Base-by-base conservation (phyloP, 768 basidiomycete genomes). In the Paxillus ammoniavirescens region DNA sequence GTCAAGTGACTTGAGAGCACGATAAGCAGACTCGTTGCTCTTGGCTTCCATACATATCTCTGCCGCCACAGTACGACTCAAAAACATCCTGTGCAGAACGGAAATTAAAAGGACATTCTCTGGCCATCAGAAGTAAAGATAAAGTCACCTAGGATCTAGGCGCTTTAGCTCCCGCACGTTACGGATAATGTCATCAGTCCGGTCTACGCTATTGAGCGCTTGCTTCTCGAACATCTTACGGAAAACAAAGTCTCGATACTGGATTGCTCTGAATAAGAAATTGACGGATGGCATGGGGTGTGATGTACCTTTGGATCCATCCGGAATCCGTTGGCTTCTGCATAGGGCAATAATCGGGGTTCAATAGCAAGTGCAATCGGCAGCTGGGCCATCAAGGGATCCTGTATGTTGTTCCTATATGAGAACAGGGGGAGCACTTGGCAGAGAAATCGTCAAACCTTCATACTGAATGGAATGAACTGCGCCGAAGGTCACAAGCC, bases 241-340 rank as follows among this genome's bases (percentile, higher is more conserved):
- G 65, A 91, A 90, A n/a, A 91, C 83, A 61, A 90, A 91, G 64
- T 91, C 84, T 43, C 88, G 87, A 66, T 91, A 89, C 87, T 91
- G 56, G 33, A 49, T 49, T 23, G 26, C 17, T 14, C 41, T 46
- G 28, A 31, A 52, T 62, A 50, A 66, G 60, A 59, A 53, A 37
- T 9, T 47, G 42, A 26, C 17, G 10, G 30, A 42, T 40, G 42
- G 50, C 15, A n/a, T 10, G 37, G 47, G 40, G 44, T 52, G 43
- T 56, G 47, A 52, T 45, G 45, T 69, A 84, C 88, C 76, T 89
- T 89, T 66, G 79, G 78, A 62, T 91, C 88, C 87, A 91, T 87
- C 37, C 72, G 72, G 66, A 91, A 91, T 13, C 89, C 89, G 69
- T 91, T 91, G 23, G 76, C 75, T 36, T 81, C 79, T 2, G 89